Conservation (phyloP, 2,329 filamentous ascomycete species). For the Pyricularia grisea region DNA sequence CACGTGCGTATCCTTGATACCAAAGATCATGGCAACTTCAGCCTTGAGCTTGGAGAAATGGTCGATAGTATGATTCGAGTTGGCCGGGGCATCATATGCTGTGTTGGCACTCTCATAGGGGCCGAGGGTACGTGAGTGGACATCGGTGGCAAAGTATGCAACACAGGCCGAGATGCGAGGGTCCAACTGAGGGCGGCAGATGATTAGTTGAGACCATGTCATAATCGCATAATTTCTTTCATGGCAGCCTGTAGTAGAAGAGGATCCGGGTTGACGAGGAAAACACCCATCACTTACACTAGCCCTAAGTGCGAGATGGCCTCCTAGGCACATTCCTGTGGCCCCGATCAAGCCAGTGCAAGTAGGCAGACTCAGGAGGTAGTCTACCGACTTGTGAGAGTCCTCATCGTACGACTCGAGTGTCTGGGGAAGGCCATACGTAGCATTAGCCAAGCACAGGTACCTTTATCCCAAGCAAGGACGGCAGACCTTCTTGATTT, state of each 20-base stretch:
- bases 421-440: slow-evolving; percentile 37
- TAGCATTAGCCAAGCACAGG: not conserved
- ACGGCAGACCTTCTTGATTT: slow-evolving; percentile 59
- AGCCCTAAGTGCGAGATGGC: slow-evolving; percentile 64
- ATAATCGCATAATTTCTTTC: not conserved
- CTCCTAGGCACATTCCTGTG: slow-evolving; percentile 89
- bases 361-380: slow-evolving; percentile 62
- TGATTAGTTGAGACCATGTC: not conserved
- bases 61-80: slow-evolving; percentile 43
- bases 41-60: slow-evolving; percentile 57
- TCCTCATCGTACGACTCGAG: slow-evolving; percentile 82
- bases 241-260: not conserved
- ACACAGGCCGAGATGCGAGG: slow-evolving; percentile 66
- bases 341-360: slow-evolving; percentile 72
- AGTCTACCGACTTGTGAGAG: slow-evolving; percentile 56
- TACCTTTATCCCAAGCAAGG: not conserved
- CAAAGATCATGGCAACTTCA: slow-evolving; percentile 84
- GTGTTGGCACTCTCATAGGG: slow-evolving; percentile 39
- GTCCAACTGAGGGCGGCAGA: slow-evolving; percentile 45
- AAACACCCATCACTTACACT: slow-evolving; percentile 28
- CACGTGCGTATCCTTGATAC: slow-evolving; percentile 84
- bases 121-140: slow-evolving; percentile 72
- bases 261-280: not conserved
- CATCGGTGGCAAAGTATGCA: slow-evolving; percentile 88
- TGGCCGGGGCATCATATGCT: slow-evolving; percentile 24